Base-by-base conservation (phyloP, 768 basidiomycete species). In the Coprinopsis cinerea region DNA sequence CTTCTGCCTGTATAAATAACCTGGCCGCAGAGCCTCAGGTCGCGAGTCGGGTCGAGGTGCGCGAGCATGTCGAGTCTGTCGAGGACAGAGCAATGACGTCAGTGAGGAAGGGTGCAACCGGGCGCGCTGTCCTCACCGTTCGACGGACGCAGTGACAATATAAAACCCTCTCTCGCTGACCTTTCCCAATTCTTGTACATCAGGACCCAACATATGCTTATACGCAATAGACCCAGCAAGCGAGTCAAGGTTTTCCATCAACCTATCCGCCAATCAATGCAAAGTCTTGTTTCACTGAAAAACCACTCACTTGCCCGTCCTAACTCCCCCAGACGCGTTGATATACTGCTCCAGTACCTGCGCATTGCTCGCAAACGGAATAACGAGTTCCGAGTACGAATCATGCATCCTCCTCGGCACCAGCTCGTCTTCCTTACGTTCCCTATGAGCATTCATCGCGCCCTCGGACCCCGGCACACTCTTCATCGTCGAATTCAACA, bases 221-320 rank as follows among this genome's bases (percentile, higher is more conserved):
- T 91, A 92, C 3, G 88, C 75, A 50, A 91, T 88, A 2, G 84
- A 85, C 25, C 88, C 89, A 4, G 89, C 88, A n/a, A 91, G 69
- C 2, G 86, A 87, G 61, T 92, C 89, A 27, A 91, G 72, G 60
- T 90, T 83, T 65, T 87, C 83, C 81, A 88, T 82, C 23, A 88
- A 67, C 68, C 79, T 81, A 36, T 30, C 17, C 3, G 22, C 25
- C n/a, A 14, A 22, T 24, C 25, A 15, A 26, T 14, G 40, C 3
- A 20, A 17, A 15, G 47, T 39, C 7, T 32, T 18, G n/a, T 10
- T 39, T 9, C 10, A 18, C 17, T 9, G 37, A 46, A 35, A 22
- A 22, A 61, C n/a, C n/a, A n/a, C 70, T 54, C 26, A 72, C 75
- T 80, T 83, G 54, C 86, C 85, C 1, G 73, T 85, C 35, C 85